A percentile compares a stretch with the other conserved stretches of the same genome.
phyloP scores from a whole-genome alignment of 345 rosid genomes.

The Aquilaria malaccensis region DNA sequence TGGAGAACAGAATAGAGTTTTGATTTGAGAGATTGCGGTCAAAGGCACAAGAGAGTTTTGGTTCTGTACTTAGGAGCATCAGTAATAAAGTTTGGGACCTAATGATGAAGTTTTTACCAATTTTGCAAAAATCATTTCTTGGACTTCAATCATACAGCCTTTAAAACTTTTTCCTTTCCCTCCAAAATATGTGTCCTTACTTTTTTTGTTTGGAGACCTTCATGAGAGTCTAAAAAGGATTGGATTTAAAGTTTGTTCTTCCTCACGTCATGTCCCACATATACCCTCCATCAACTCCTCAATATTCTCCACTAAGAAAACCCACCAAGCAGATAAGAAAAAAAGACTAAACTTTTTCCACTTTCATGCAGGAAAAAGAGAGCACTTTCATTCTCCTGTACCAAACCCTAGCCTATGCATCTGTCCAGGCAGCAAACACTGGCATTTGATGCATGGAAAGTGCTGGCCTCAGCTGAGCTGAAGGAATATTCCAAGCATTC shows the following conservation, averaged over 20 bases:
- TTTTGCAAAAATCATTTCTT: constrained; percentile 31
- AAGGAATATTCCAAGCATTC: constrained; percentile 51
- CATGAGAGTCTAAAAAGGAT: constrained; percentile 15
- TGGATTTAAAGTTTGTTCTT: constrained; percentile 25
- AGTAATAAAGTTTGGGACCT: constrained; percentile 32
- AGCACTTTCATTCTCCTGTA: constrained; percentile 4
- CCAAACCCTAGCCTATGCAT: constrained; percentile 31
- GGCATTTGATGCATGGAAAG: constrained; percentile 59
- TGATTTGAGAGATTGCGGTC: constrained; percentile 33
- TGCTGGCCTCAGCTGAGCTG: constrained; percentile 44
- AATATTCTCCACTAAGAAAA: constrained; percentile 12
- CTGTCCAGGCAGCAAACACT: constrained; percentile 82
- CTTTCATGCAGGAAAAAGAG: constrained; percentile 18
- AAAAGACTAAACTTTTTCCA: constrained; percentile 9
- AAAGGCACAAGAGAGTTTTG: constrained; percentile 31
- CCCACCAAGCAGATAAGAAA: constrained; percentile 6
- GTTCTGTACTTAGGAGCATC: constrained; percentile 33
- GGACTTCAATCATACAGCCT: constrained; percentile 28
- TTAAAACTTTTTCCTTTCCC: constrained; percentile 20
- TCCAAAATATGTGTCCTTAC: neutral
- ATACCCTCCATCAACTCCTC: constrained; percentile 17
- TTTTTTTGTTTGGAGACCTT: constrained; percentile 23
- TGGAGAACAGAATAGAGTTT: constrained; percentile 16
- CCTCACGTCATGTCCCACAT: constrained; percentile 17
- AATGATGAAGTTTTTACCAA: constrained; percentile 30